Base-by-base conservation (phyloP, 345 rosid species). In the Pistacia atlantica region DNA sequence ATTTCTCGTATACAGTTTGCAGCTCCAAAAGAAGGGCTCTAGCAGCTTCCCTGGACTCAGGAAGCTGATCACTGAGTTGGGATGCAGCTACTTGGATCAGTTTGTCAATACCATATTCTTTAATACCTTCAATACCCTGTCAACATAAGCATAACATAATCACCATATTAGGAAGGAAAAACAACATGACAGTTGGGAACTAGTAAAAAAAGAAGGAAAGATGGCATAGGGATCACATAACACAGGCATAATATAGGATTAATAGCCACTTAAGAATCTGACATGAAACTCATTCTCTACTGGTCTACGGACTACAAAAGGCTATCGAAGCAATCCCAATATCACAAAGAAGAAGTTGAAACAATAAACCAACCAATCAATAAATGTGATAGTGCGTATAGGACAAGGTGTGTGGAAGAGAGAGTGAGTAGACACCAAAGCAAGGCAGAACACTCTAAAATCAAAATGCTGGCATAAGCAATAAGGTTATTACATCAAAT, bases 21-120 rank as follows among this genome's bases (percentile, higher is more conserved):
- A 95, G 87, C 78, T 93, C 93, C 84, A 93, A 76, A 48, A 95
- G 93, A 78, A 91, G 95, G 28, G 89, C 71, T 48, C 98, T 87
- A 69, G 98, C 97, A 81, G 97, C 97, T 83, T 93, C 98, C 71
- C 97, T 89, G 13, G 98, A 95, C 76, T 89, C 98, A 16, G 97
- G 98, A 80, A 95, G 98, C 78, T 93, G 92, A 84, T 93, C 98
- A 17, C 93, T 92, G 31, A 95, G 97, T 80, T 95, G 97, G 65
- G 95, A 89, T 12, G 97, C 94, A 56, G 94, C 97, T 46, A 89
- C 85, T 82, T 88, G 91, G 67, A 93, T 84, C 89, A 95, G 79
- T 79, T 89, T 90, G 82, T 89, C 97, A 2, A 95, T 91, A 67
- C 98, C 97, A 68, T 93, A 95, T 20, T 88, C 84, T 79, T 83